Evolutionary conservation across 2,329 filamentous ascomycete genomes (phyloP).

Genomic region (Zasmidium citrigriseum): DNA sequence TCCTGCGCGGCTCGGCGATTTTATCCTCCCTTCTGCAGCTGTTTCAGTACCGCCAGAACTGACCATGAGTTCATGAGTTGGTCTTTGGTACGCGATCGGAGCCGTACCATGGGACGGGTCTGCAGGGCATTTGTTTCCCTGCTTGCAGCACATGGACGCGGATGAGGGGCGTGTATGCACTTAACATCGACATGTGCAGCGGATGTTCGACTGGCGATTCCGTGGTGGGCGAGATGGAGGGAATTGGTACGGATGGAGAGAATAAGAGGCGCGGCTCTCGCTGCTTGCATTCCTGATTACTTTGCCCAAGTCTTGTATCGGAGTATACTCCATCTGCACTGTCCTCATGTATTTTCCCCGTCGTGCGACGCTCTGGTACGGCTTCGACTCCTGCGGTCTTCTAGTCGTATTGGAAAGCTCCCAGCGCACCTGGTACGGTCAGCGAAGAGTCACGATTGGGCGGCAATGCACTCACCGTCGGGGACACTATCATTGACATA

Average conservation of each 20-base stretch:
- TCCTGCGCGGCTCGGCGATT: too few species aligned
- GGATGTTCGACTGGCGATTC: neutral
- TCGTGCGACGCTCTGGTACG: neutral
- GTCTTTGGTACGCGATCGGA: too few species aligned
- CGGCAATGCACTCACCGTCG: neutral
- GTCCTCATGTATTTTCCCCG: neutral
- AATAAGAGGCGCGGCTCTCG: neutral
- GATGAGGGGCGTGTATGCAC: slow-evolving; percentile 14
- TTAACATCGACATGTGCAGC: slow-evolving; percentile 12
- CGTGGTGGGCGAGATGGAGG: neutral
- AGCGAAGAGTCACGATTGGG: neutral
- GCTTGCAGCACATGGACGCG: too few species aligned
- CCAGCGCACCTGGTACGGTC: neutral
- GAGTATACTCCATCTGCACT: neutral
- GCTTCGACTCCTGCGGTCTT: too few species aligned
- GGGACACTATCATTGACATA: neutral
- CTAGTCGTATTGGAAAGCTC: neutral
- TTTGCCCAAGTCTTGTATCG: neutral
- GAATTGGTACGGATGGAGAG: neutral
- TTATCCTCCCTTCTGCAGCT: too few species aligned
- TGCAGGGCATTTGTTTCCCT: too few species aligned
- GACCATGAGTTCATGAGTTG: too few species aligned
- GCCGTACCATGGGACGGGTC: too few species aligned
- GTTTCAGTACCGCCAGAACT: too few species aligned
- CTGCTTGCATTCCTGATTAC: neutral